phyloP scores from a whole-genome alignment of 2,329 filamentous ascomycete genomes.

The Didymella pomorum region DNA sequence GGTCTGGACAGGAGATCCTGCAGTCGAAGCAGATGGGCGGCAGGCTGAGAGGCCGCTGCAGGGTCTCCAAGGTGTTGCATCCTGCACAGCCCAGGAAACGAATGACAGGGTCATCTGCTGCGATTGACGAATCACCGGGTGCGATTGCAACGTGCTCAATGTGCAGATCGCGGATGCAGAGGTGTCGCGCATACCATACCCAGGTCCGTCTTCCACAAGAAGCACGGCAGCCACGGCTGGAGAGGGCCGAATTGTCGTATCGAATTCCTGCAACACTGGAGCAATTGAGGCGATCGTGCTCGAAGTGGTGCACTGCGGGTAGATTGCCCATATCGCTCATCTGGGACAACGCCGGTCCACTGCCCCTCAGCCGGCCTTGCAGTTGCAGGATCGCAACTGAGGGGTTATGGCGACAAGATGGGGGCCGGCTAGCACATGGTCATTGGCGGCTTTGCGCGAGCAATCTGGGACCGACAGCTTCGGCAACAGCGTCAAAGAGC shows the following conservation, averaged over 20 bases:
- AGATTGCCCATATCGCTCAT: conserved; percentile 14
- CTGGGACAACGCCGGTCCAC: conserved; percentile 1
- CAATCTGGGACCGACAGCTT: conserved; percentile 15
- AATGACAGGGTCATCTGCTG: conserved; percentile 39
- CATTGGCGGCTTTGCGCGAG: conserved; percentile 30
- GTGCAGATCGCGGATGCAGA: conserved; percentile 42
- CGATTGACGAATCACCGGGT: conserved; percentile 49
- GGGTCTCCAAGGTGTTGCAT: conserved; percentile 37
- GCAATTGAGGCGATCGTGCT: conserved; percentile 1
- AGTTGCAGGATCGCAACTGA: conserved; percentile 18
- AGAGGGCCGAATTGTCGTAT: conserved; percentile 11
- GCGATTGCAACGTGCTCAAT: conserved; percentile 35
- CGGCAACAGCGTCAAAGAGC: conserved; percentile 16
- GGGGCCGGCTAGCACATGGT: conserved; percentile 18
- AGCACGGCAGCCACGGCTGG: conserved; percentile 18
- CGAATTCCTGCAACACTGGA: conserved; percentile 1
- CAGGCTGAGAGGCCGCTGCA: conserved; percentile 43
- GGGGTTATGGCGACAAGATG: conserved; percentile 17
- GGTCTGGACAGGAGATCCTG: conserved; percentile 39
- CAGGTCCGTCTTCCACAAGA: conserved; percentile 12
- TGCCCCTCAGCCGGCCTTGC: conserved; percentile 18
- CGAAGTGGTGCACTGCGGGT: conserved; percentile 11
- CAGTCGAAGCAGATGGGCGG: conserved; percentile 29
- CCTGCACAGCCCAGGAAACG: conserved; percentile 26
- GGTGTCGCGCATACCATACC: conserved; percentile 37